A percentile compares a stretch with the other conserved stretches of the same genome.
phyloP scores from a whole-genome alignment of 2,329 filamentous ascomycete species.

The Clonostachys chloroleuca region DNA sequence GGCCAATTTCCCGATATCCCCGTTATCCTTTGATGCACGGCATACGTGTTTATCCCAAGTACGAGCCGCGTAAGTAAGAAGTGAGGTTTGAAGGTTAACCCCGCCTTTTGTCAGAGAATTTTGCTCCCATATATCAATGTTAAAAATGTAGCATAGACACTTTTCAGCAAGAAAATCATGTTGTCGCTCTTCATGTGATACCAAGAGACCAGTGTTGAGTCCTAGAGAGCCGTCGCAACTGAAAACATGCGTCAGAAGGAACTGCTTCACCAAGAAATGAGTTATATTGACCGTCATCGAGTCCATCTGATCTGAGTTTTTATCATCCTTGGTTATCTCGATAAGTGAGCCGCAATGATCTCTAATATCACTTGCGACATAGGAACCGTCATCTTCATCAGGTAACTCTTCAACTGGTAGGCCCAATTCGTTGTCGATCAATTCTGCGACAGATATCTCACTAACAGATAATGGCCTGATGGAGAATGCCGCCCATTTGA shows the following conservation, averaged over 20 bases:
- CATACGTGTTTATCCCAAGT: not conserved
- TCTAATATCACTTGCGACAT: slow-evolving; percentile 17
- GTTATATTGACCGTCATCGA: not conserved
- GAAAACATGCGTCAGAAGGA: not conserved
- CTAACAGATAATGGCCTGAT: slow-evolving; percentile 9
- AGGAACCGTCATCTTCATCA: slow-evolving; percentile 12
- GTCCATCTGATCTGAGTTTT: accelerated
- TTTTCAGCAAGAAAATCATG: not conserved
- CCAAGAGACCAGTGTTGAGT: not conserved
- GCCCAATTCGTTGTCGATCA: slow-evolving; percentile 6
- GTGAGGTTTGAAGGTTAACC: not conserved
- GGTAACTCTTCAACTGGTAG: not conserved
- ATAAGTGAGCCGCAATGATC: slow-evolving; percentile 19
- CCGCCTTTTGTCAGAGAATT: not conserved
- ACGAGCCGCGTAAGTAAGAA: not conserved
- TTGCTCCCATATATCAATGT: not conserved
- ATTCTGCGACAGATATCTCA: slow-evolving; percentile 13
- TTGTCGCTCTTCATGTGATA: not conserved
- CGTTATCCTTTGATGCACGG: not conserved
- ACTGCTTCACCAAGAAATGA: not conserved
- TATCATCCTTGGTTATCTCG: slow-evolving; percentile 8
- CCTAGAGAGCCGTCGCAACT: not conserved
- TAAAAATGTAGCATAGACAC: not conserved
- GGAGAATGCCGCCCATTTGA: slow-evolving; percentile 21
- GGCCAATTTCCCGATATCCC: not conserved